Percentiles rank a stretch among this genome's conserved stretches.
phyloP scores from a whole-genome alignment of 345 rosid species.

The Reutealis trisperma region DNA sequence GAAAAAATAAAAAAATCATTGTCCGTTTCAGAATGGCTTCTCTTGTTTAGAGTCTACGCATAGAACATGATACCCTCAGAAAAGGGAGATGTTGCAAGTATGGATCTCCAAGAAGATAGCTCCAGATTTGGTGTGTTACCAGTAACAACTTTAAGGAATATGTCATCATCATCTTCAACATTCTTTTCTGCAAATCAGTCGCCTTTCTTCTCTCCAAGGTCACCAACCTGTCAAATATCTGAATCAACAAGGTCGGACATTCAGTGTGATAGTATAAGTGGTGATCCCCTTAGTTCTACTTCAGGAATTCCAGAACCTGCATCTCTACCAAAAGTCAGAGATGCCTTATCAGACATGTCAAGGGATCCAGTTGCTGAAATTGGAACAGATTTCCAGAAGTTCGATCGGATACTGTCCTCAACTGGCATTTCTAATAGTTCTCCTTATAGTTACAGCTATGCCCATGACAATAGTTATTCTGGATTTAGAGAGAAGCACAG shows the following conservation, averaged over 20 bases:
- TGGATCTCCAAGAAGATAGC: slow-evolving; percentile 78
- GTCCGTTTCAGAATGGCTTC: slow-evolving; percentile 41
- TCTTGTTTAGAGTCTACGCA: slow-evolving; percentile 29
- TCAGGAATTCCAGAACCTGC: slow-evolving; percentile 55
- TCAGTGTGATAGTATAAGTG: slow-evolving; percentile 49
- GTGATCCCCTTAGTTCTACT: slow-evolving; percentile 56
- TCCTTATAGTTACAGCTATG: slow-evolving; percentile 40
- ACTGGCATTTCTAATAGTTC: slow-evolving; percentile 49
- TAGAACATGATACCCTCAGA: slow-evolving; percentile 36
- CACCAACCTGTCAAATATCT: slow-evolving; percentile 56
- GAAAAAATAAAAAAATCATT: slow-evolving; percentile 7
- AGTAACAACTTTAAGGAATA: slow-evolving; percentile 53
- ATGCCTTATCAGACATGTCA: slow-evolving; percentile 41
- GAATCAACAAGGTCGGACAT: slow-evolving; percentile 71
- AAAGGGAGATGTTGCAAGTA: slow-evolving; percentile 31
- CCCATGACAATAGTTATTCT: slow-evolving; percentile 32
- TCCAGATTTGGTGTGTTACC: slow-evolving; percentile 58
- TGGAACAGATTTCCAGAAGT: slow-evolving; percentile 46
- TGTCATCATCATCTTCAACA: slow-evolving; percentile 87
- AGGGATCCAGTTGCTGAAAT: slow-evolving; percentile 32
- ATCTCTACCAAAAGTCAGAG: slow-evolving; percentile 38
- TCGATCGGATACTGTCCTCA: slow-evolving; percentile 45
- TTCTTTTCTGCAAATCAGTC: slow-evolving; percentile 95
- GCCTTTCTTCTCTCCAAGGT: slow-evolving; percentile 87
- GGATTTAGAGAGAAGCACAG: slow-evolving; percentile 38